phyloP scores from a whole-genome alignment of 495 filamentous ascomycete genomes.

The Xylona heveae region DNA sequence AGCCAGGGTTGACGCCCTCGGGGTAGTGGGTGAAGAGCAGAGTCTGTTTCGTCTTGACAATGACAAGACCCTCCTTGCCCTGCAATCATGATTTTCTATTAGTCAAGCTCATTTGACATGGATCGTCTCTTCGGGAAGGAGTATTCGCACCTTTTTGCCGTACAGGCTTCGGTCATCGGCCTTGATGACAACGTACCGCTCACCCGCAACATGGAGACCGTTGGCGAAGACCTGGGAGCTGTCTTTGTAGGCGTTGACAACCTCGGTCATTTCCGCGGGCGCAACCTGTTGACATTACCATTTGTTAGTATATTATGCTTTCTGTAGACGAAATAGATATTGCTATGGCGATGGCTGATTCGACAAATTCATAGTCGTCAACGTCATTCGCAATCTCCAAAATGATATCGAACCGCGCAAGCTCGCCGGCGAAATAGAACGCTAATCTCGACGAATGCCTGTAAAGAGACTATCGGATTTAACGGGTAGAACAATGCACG shows the following conservation, averaged over 20 bases:
- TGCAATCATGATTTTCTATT: constrained; percentile 14
- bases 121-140: background rate
- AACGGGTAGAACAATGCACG: constrained; percentile 15
- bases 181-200: constrained; percentile 50
- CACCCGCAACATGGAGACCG: constrained; percentile 50
- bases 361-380: too few relatives aligned
- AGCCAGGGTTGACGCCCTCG: constrained; percentile 43
- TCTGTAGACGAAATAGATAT: background rate
- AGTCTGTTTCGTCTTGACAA: constrained; percentile 66
- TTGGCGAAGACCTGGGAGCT: constrained; percentile 24
- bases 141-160: constrained; percentile 49
- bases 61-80: constrained; percentile 62
- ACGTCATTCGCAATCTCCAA: too few relatives aligned
- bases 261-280: constrained; percentile 36
- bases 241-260: constrained; percentile 25
- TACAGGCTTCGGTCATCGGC: constrained; percentile 62
- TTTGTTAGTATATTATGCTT: constrained; percentile 5
- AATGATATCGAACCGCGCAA: too few relatives aligned
- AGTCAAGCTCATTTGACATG: background rate
- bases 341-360: too few relatives aligned
- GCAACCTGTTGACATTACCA: constrained; percentile 25
- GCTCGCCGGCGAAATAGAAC: too few relatives aligned
- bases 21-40: constrained; percentile 73
- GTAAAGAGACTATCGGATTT: too few relatives aligned
- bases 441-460: too few relatives aligned